A percentile compares a stretch with the other conserved stretches of the same genome.
Conservation (phyloP, 176 grass and related monocot species). For the Olyra latifolia region DNA sequence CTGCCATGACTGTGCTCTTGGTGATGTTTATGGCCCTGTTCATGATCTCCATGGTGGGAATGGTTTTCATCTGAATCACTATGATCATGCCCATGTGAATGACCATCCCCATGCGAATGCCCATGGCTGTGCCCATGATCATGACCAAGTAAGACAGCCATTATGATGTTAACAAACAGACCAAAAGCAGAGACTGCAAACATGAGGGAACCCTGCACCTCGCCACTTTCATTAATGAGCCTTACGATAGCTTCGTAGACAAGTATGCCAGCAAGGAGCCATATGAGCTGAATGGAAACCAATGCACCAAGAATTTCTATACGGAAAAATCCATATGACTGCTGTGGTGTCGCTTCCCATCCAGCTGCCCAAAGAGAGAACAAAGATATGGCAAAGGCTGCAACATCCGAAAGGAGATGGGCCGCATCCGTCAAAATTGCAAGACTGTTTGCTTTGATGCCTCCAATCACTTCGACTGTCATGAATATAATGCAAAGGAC, state of each 20-base stretch:
- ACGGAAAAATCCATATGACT: constrained; percentile 94
- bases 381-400: constrained; percentile 91
- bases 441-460: constrained; percentile 95
- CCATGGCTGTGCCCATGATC: constrained; percentile 63
- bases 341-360: constrained; percentile 93
- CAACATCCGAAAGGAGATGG: constrained; percentile 95
- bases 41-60: constrained; percentile 41
- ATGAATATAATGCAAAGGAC: constrained; percentile 91
- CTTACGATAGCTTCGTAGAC: constrained; percentile 92
- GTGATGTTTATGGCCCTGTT: constrained; percentile 42
- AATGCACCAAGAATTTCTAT: constrained; percentile 88
- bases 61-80: constrained; percentile 34
- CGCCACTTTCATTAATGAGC: constrained; percentile 69
- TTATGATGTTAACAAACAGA: constrained; percentile 89
- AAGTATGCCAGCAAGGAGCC: constrained; percentile 90
- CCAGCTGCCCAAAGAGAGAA: constrained; percentile 96
- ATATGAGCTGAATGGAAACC: constrained; percentile 98
- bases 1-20: constrained; percentile 34
- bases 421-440: constrained; percentile 96
- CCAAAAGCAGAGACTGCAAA: constrained; percentile 95
- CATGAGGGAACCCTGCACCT: constrained; percentile 90
- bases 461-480: constrained; percentile 87
- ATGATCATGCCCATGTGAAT: constrained; percentile 51
- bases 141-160: constrained; percentile 94
- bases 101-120: constrained; percentile 32